A percentile compares a stretch with the other conserved stretches of the same genome.
phyloP scores from a whole-genome alignment of 2,329 filamentous ascomycete species.

The Xylaria sp. region DNA sequence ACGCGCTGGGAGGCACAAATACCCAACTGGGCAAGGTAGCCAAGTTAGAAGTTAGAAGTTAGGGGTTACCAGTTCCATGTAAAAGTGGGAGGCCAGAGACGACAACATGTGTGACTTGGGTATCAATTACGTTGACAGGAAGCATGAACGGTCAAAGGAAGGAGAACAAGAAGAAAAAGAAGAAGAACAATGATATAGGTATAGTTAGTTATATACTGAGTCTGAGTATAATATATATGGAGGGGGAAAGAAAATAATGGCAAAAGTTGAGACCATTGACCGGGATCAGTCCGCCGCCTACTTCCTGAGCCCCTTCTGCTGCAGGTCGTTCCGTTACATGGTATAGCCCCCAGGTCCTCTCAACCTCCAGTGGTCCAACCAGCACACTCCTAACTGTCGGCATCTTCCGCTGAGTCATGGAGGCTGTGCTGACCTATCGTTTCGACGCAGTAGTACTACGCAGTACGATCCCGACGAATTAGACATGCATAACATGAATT shows the following conservation, averaged over 20 bases:
- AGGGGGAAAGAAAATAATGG: background rate
- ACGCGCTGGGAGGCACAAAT: too few species aligned
- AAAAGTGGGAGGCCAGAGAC: slow-evolving; percentile 17
- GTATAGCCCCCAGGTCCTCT: background rate
- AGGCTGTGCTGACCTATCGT: slow-evolving; percentile 8
- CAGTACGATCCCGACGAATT: background rate
- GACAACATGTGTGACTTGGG: slow-evolving; percentile 20
- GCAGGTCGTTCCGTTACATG: background rate
- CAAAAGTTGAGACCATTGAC: background rate
- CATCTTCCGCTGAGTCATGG: slow-evolving; percentile 18
- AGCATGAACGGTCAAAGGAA: background rate
- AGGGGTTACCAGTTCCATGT: too few species aligned
- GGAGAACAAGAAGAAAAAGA: too few species aligned
- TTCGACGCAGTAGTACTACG: background rate
- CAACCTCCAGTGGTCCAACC: slow-evolving; percentile 8
- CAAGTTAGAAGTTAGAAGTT: too few species aligned
- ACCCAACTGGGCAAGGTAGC: too few species aligned
- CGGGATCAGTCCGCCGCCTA: slow-evolving; percentile 1
- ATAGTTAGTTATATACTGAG: too few species aligned
- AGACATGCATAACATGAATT: background rate
- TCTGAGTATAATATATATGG: slow-evolving; percentile 3
- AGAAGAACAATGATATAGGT: slow-evolving; percentile 1
- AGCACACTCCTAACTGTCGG: slow-evolving; percentile 11
- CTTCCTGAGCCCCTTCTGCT: slow-evolving; percentile 13
- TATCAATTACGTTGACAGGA: slow-evolving; percentile 5